Conservation (phyloP, 2,329 filamentous ascomycete species). For the Beauveria sp. region DNA sequence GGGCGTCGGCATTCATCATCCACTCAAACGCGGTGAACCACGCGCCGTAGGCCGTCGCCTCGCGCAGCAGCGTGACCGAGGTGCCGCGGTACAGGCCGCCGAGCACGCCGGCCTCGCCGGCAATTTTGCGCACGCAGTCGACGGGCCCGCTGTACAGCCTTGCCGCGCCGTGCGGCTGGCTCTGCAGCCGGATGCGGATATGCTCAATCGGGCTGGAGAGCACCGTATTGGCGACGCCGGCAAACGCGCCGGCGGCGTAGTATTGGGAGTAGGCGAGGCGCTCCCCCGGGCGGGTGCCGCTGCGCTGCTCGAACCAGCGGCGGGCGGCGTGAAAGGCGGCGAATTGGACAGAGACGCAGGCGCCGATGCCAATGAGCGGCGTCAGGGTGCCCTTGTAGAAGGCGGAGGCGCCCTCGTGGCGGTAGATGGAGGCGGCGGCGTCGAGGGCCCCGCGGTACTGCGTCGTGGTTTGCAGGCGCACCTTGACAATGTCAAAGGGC, state of each 20-base stretch:
- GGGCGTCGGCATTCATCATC: constrained; percentile 85
- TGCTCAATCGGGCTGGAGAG: constrained; percentile 93
- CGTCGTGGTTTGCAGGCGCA: constrained; percentile 83
- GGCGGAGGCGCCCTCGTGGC: constrained; percentile 77
- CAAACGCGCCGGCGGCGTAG: constrained; percentile 84
- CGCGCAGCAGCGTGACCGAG: constrained; percentile 76
- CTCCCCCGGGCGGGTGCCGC: constrained; percentile 50
- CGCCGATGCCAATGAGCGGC: constrained; percentile 89
- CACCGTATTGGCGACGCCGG: constrained; percentile 80
- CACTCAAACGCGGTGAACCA: constrained; percentile 97
- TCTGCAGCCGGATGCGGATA: constrained; percentile 90
- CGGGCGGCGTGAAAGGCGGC: constrained; percentile 92
- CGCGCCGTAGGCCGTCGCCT: constrained; percentile 88
- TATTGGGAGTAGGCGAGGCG: constrained; percentile 74
- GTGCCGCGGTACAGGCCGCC: constrained; percentile 79
- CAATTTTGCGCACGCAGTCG: constrained; percentile 85
- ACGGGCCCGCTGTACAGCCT: constrained; percentile 76
- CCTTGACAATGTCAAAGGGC: constrained; percentile 90
- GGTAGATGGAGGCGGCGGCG: constrained; percentile 76
- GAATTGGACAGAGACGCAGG: constrained; percentile 97
- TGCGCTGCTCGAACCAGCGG: constrained; percentile 73
- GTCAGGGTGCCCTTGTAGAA: constrained; percentile 99
- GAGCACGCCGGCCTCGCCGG: constrained; percentile 48
- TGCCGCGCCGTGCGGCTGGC: constrained; percentile 79
- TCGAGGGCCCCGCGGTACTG: constrained; percentile 74